Evolutionary conservation across 805 yeast species (phyloP).

Genomic region (Candida stauntonica): DNA sequence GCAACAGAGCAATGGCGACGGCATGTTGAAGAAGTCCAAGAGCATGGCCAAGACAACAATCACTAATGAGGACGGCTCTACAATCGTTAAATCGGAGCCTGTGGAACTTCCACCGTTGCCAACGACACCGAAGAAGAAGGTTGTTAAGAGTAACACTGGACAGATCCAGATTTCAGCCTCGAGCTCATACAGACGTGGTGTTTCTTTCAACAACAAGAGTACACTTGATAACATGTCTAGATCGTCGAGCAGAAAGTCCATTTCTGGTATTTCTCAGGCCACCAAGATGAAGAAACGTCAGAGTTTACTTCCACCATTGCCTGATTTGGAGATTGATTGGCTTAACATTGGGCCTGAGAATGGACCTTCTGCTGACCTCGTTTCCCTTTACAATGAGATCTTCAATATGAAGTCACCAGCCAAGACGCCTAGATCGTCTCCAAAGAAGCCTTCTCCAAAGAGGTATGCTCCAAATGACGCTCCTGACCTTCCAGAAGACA

Average conservation of each 20-base stretch:
- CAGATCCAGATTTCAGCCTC: conserved; percentile 29
- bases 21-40: conserved; percentile 36
- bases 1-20: conserved; percentile 28
- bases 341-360: conserved; percentile 16
- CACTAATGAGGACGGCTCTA: conserved; percentile 29
- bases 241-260: conserved; percentile 24
- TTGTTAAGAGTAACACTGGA: conserved; percentile 21
- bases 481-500: neutral
- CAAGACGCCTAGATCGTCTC: conserved; percentile 8
- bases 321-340: conserved; percentile 25
- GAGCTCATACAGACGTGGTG: conserved; percentile 29
- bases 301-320: conserved; percentile 29
- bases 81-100: conserved; percentile 16
- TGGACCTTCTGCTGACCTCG: conserved; percentile 26
- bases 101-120: conserved; percentile 15
- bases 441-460: conserved; percentile 3
- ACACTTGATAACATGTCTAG: conserved; percentile 17
- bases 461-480: neutral
- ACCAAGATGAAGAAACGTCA: conserved; percentile 18
- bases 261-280: conserved; percentile 7
- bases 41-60: conserved; percentile 40
- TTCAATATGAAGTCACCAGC: conserved; percentile 22
- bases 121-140: conserved; percentile 23
- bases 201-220: conserved; percentile 27
- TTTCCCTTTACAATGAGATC: conserved; percentile 28